These are phyloP conservation scores for Cyanidium caldarium DNA, from an alignment of 23 red algal species.

Conservation along the genomic window DNA sequence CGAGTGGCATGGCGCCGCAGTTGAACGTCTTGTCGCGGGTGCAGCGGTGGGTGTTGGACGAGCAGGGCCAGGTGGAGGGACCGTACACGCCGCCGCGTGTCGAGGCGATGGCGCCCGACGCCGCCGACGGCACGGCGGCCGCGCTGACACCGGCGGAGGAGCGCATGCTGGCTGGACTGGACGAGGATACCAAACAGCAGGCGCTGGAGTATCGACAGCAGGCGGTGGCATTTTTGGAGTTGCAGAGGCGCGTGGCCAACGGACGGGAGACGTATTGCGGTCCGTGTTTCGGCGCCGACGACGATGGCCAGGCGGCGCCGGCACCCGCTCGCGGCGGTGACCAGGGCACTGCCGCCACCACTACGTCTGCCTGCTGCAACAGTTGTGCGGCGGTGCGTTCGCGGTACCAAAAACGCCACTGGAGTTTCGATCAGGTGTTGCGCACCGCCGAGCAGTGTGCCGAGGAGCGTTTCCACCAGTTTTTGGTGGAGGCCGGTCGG, in stretches of 20 bases:
- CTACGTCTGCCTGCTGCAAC: conserved; percentile 40
- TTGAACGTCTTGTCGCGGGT: neutral
- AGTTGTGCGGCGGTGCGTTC: conserved; percentile 59
- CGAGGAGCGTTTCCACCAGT: conserved; percentile 22
- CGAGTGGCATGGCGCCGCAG: neutral
- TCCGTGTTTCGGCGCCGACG: conserved; percentile 7
- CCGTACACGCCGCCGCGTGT: neutral
- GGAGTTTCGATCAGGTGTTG: conserved; percentile 31
- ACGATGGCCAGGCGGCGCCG: neutral
- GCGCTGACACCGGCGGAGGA: neutral
- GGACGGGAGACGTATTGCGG: neutral
- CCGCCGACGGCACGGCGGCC: neutral
- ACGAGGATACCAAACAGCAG: neutral
- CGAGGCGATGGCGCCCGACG: neutral
- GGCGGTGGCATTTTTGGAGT: neutral
- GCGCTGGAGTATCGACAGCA: neutral
- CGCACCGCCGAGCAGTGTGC: conserved; percentile 47
- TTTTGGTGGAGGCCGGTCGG: conserved; percentile 9
- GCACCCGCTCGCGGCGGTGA: neutral
- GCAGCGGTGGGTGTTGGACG: no score
- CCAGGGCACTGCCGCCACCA: no score
- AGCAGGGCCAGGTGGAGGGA: neutral
- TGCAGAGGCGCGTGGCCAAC: neutral
- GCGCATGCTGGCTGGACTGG: neutral
- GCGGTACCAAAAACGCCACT: conserved; percentile 53